Evolutionary conservation across 1,139 yeast species (phyloP).

Genomic region (Lodderomyces orthopsilosis): DNA sequence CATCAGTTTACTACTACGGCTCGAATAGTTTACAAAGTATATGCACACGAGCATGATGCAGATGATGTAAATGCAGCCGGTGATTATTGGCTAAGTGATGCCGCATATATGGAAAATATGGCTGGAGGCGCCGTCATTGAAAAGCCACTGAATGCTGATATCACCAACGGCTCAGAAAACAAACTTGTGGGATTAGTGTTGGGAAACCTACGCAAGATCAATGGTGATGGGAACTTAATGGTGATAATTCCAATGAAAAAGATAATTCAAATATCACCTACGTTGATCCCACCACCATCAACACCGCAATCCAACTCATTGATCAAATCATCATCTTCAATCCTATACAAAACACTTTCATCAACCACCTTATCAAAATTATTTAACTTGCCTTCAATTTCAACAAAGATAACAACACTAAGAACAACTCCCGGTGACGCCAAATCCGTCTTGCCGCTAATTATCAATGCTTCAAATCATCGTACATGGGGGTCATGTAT

Average conservation of each 20-base stretch:
- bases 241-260: slow-evolving; percentile 49
- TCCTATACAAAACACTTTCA: slow-evolving; percentile 1
- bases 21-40: slow-evolving; percentile 24
- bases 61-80: slow-evolving; percentile 2
- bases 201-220: slow-evolving; percentile 47
- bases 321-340: neutral
- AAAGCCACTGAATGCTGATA: neutral
- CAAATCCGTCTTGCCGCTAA: slow-evolving; percentile 8
- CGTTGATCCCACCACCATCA: slow-evolving; percentile 5
- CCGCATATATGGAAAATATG: slow-evolving; percentile 61
- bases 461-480: slow-evolving; percentile 7
- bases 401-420: neutral
- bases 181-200: slow-evolving; percentile 49
- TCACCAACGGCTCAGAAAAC: neutral
- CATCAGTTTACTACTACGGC: slow-evolving; percentile 48
- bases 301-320: slow-evolving; percentile 1
- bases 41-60: slow-evolving; percentile 12
- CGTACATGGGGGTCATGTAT: slow-evolving; percentile 39
- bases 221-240: slow-evolving; percentile 63
- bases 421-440: neutral
- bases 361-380: neutral
- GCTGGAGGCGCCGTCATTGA: slow-evolving; percentile 52
- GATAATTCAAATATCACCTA: slow-evolving; percentile 10
- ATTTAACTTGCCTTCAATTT: neutral
- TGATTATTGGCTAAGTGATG: slow-evolving; percentile 46